These are phyloP conservation scores for Aspergillus baeticus DNA, from an alignment of 495 filamentous ascomycete genomes.

Conservation along the genomic window DNA sequence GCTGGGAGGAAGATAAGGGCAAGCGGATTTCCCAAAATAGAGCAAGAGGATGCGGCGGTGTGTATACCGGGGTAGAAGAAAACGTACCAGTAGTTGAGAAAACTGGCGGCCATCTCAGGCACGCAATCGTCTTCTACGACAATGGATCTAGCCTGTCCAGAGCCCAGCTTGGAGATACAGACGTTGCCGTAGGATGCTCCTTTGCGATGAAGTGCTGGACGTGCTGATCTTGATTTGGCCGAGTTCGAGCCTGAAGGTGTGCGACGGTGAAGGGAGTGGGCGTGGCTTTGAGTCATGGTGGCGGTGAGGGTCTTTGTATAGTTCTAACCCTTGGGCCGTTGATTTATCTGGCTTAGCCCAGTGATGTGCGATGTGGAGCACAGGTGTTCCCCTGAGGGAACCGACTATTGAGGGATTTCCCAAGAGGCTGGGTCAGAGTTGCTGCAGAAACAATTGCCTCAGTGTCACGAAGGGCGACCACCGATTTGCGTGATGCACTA, in stretches of 20 bases:
- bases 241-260: conserved; percentile 35
- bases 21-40: conserved; percentile 5
- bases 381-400: conserved; percentile 25
- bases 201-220: conserved; percentile 37
- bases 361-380: conserved; percentile 39
- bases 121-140: conserved; percentile 44
- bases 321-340: conserved; percentile 13
- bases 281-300: conserved; percentile 43
- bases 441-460: conserved; percentile 17
- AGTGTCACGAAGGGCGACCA: conserved; percentile 4
- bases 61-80: neutral
- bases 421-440: conserved; percentile 10
- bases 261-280: conserved; percentile 34
- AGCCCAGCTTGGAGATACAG: conserved; percentile 42
- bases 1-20: conserved; percentile 11
- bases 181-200: conserved; percentile 32
- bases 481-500: conserved; percentile 2
- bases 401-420: conserved; percentile 35
- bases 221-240: conserved; percentile 32
- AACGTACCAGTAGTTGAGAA: conserved; percentile 65
- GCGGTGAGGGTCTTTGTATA: conserved; percentile 38
- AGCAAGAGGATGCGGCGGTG: conserved; percentile 8
- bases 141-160: conserved; percentile 28
- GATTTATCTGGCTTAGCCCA: conserved; percentile 30
- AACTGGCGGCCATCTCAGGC: conserved; percentile 58